Conservation (phyloP, 1,284 basidiomycete genomes). For the Sparassis latifolia region DNA sequence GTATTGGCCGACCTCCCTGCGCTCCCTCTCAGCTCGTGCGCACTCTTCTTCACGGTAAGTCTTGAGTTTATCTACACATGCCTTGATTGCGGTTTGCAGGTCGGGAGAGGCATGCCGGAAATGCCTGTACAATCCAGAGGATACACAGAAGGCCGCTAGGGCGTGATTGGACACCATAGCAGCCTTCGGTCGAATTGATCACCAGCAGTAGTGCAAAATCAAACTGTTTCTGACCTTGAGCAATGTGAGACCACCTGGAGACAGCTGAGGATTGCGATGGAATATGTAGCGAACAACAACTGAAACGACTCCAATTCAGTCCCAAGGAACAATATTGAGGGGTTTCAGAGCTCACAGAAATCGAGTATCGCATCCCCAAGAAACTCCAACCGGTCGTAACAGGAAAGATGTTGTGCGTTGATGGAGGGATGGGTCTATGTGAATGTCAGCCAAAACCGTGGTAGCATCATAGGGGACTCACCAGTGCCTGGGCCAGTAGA, state of each 20-base stretch:
- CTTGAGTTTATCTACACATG: slow-evolving; percentile 47
- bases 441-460: background rate
- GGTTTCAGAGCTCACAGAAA: slow-evolving; percentile 45
- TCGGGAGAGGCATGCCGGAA: slow-evolving; percentile 50
- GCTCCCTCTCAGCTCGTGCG: slow-evolving; percentile 38
- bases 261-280: slow-evolving; percentile 50
- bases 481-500: slow-evolving; percentile 66
- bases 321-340: background rate
- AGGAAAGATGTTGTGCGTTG: slow-evolving; percentile 43
- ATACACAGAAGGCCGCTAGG: slow-evolving; percentile 67
- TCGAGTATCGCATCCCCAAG: slow-evolving; percentile 79
- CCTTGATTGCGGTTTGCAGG: slow-evolving; percentile 42
- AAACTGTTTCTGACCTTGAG: slow-evolving; percentile 48
- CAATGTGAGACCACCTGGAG: slow-evolving; percentile 67
- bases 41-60: slow-evolving; percentile 44
- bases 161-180: slow-evolving; percentile 78
- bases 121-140: slow-evolving; percentile 55
- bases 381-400: slow-evolving; percentile 74
- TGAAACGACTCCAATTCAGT: slow-evolving; percentile 20
- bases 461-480: slow-evolving; percentile 26
- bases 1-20: slow-evolving; percentile 54
- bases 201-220: too few relatives aligned
- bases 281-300: slow-evolving; percentile 72
- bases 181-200: slow-evolving; percentile 27
- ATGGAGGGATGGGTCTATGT: slow-evolving; percentile 59